These are phyloP conservation scores for Neocatenulostroma microsporum DNA, from an alignment of 2,329 filamentous ascomycete species.

Conservation along the genomic window DNA sequence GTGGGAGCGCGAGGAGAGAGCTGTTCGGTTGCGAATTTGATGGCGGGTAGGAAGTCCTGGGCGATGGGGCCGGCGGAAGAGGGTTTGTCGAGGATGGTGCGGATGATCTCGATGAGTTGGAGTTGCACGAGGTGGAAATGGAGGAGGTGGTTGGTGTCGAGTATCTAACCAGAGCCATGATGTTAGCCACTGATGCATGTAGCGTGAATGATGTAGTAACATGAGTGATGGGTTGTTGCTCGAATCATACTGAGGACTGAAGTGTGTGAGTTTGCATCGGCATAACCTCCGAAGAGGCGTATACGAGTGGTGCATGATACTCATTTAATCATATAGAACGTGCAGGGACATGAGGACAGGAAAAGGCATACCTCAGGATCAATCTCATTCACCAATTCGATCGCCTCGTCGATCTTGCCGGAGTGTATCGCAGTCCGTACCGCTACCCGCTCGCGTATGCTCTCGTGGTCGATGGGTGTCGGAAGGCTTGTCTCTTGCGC, in stretches of 20 bases:
- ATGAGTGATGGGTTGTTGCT: not conserved
- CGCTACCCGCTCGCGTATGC: constrained; percentile 68
- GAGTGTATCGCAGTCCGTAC: constrained; percentile 79
- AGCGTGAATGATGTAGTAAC: not conserved
- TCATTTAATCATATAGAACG: constrained; percentile 73
- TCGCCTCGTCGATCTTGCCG: constrained; percentile 77
- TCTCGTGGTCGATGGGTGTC: constrained; percentile 58
- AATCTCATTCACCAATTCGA: constrained; percentile 79
- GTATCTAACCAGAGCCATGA: constrained; percentile 51
- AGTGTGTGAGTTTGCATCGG: constrained; percentile 84
- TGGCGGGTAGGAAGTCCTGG: constrained; percentile 71
- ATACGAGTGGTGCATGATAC: constrained; percentile 99
- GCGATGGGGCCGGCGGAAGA: constrained; percentile 44
- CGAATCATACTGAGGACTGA: constrained; percentile 79
- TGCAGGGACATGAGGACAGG: constrained; percentile 31
- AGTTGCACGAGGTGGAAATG: constrained; percentile 86
- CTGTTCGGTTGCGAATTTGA: constrained; percentile 81
- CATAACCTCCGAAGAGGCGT: constrained; percentile 60
- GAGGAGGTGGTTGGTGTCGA: constrained; percentile 73
- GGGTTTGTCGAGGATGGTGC: constrained; percentile 46
- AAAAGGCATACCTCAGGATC: constrained; percentile 71
- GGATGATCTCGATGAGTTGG: constrained; percentile 89
- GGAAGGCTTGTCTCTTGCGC: constrained; percentile 85
- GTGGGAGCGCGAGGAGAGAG: constrained; percentile 80
- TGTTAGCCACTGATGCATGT: constrained; percentile 9